Evolutionary conservation across 2,329 filamentous ascomycete species (phyloP).

Genomic region (Tolypocladium ophioglossoides): DNA sequence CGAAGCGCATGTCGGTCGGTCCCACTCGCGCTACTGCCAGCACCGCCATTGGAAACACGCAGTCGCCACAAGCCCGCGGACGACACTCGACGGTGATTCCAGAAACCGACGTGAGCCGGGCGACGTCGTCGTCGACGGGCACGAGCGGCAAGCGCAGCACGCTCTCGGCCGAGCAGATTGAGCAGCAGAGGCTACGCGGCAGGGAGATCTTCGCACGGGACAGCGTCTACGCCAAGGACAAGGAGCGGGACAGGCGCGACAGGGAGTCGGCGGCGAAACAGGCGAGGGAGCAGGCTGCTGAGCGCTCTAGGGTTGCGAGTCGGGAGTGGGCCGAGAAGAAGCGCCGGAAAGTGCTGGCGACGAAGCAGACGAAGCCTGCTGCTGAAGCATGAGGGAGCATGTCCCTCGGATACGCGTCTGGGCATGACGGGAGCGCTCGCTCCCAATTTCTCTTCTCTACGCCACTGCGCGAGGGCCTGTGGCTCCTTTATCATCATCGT

Average conservation of each 20-base stretch:
- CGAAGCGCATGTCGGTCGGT: constrained; percentile 15
- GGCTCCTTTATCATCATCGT: not conserved
- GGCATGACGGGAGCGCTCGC: no score
- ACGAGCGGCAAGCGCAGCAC: constrained; percentile 35
- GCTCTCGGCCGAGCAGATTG: constrained; percentile 38
- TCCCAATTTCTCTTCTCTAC: no score
- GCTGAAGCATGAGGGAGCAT: not conserved
- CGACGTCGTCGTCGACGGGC: constrained; percentile 34
- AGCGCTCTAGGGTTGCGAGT: constrained; percentile 46
- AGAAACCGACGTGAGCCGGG: constrained; percentile 21
- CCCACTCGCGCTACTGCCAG: constrained; percentile 1
- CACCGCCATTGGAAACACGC: constrained; percentile 2
- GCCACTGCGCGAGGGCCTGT: not conserved
- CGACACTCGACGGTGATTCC: constrained; percentile 13
- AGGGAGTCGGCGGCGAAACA: constrained; percentile 42
- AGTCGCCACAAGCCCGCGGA: constrained; percentile 12
- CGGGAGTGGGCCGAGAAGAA: constrained; percentile 54
- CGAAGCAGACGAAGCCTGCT: constrained; percentile 7
- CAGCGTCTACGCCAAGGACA: constrained; percentile 33
- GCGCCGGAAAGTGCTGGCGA: constrained; percentile 25
- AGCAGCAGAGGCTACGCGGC: constrained; percentile 40
- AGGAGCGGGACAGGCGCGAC: constrained; percentile 41
- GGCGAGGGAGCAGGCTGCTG: constrained; percentile 50
- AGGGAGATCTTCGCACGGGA: constrained; percentile 45
- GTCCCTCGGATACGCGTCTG: no score